Evolutionary conservation across 352 stramenopile genomes (phyloP), one percentile per base, ranked within the genome.

Genomic region (Pythium grandisporangium): DNA sequence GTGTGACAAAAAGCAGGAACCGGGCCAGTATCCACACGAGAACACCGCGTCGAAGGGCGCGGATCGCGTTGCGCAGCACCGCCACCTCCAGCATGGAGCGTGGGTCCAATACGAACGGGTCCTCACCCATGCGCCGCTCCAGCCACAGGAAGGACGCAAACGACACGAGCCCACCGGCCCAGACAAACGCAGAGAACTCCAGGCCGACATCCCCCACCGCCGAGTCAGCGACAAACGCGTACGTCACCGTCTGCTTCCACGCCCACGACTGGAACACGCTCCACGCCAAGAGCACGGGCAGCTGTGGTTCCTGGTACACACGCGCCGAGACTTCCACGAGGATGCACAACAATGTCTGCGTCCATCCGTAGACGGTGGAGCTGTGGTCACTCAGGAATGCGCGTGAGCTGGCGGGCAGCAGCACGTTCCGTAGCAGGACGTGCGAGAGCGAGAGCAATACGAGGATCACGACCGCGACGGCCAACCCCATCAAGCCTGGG

Each of bases 101-200:
- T 12, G 48, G 48, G 37, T 63, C 54, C 22, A 63, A 25, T 33
- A 63, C 50, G 19, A 63, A 63, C 33, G 54, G 54, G 26, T 63
- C 54, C 29, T 52, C 36, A 22, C 21, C 54, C 11, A 58, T 23
- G 20, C 50, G 54, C 4, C 37, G 34, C 32, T 63, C 43, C 25
- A 63, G 37, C 22, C 36, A 19, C 12, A 63, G 5, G 48, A 63
- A 63, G 22, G 48, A 63, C 32, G 40, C 37, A 22, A 58, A 63
- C 44, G 49, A 51, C 2, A 63, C 49, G 25, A 63, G 1, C 4
- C 44, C 54, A 8, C 49, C 33, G 5, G 53, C 32, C 1, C 51
- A 27, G n/a, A 34, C 42, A 20, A 61, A 61, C n/a, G 37, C 29
- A 4, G 22, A 45, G 29, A 56, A 61, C 47, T 61, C 47, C 14